Conservation (phyloP, 768 basidiomycete species). For the Lentinula edodes region DNA sequence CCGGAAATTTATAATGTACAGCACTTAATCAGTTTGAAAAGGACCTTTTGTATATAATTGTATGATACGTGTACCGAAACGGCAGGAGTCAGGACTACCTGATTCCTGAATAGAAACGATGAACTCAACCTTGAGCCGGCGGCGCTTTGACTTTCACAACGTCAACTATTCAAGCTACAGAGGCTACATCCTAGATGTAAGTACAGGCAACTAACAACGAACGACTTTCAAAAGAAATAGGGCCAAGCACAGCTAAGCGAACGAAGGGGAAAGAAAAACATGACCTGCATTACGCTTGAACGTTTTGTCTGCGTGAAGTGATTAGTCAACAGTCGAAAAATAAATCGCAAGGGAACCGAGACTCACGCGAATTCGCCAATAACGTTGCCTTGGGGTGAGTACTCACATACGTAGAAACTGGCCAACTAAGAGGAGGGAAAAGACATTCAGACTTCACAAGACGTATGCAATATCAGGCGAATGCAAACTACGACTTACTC, state of each 20-base stretch:
- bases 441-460: conserved; percentile 3
- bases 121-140: too few relatives aligned
- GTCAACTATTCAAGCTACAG: neutral
- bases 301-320: conserved; percentile 31
- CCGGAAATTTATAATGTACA: neutral
- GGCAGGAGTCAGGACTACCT: too few relatives aligned
- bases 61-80: too few relatives aligned
- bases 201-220: neutral
- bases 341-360: neutral
- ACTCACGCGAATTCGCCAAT: conserved; percentile 57
- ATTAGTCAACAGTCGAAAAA: neutral
- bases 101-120: too few relatives aligned
- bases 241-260: neutral
- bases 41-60: neutral
- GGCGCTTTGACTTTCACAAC: neutral
- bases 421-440: conserved; percentile 32
- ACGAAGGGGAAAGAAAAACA: conserved; percentile 10
- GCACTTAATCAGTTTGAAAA: neutral
- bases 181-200: conserved; percentile 3
- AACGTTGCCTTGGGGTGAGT: conserved; percentile 59
- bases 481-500: conserved; percentile 31
- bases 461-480: neutral
- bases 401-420: conserved; percentile 66
- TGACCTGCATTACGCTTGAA: conserved; percentile 28
- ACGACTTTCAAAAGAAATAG: neutral